Evolutionary conservation across 2,329 filamentous ascomycete genomes (phyloP).

Genomic region (Neofusicoccum laricinum): DNA sequence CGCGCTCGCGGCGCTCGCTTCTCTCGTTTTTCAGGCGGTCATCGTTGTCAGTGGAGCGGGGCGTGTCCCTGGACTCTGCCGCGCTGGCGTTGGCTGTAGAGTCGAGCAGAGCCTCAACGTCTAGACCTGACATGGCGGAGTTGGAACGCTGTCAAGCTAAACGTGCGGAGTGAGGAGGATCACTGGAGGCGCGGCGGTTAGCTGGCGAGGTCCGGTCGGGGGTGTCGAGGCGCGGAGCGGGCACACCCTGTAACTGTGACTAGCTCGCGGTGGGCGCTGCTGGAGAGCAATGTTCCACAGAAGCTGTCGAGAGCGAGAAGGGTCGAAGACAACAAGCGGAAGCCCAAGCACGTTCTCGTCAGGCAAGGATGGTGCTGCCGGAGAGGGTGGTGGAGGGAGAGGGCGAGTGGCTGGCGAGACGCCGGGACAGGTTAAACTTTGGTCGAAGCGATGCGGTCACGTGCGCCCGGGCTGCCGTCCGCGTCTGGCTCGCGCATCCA

Average conservation of each 20-base stretch:
- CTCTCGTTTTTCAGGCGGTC: conserved; percentile 31
- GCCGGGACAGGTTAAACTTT: conserved; percentile 8
- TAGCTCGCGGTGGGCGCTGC: conserved; percentile 8
- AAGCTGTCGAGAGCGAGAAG: not conserved
- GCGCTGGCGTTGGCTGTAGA: conserved; percentile 65
- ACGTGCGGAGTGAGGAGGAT: conserved; percentile 15
- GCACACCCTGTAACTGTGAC: conserved; percentile 16
- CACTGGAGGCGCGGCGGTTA: conserved; percentile 16
- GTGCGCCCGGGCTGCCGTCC: not conserved
- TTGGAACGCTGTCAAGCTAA: conserved; percentile 17
- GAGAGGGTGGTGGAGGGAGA: not conserved
- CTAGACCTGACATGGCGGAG: conserved; percentile 63
- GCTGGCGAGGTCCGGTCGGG: conserved; percentile 6
- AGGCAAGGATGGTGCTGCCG: not conserved
- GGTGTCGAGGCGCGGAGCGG: not conserved
- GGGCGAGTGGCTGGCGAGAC: not conserved
- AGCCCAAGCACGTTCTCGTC: not conserved
- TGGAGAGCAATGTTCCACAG: not conserved
- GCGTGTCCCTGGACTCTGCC: conserved; percentile 30
- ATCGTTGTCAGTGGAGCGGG: conserved; percentile 53
- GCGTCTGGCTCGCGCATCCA: not conserved
- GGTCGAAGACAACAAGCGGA: not conserved
- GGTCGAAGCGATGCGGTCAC: not conserved
- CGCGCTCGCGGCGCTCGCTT: conserved; percentile 32
- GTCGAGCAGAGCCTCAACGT: conserved; percentile 89